phyloP scores from a whole-genome alignment of 805 yeast species.

The Barnettozyma californica region DNA sequence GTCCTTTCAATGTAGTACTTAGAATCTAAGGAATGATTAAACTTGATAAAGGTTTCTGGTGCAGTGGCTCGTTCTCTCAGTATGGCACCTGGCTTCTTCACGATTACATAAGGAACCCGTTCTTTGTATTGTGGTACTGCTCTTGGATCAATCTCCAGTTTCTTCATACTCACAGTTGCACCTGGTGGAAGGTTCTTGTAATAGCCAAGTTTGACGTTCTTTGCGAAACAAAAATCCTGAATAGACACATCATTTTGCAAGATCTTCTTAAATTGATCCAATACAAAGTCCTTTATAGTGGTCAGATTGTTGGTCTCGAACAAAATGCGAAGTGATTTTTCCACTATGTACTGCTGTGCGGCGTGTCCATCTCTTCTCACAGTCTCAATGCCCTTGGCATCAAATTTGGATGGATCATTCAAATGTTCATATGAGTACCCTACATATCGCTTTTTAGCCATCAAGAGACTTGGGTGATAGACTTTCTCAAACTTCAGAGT shows the following conservation, averaged over 20 bases:
- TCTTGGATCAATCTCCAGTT: conserved; percentile 58
- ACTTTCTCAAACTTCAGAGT: conserved; percentile 87
- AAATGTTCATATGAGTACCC: conserved; percentile 72
- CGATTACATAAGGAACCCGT: conserved; percentile 81
- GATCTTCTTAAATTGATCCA: conserved; percentile 62
- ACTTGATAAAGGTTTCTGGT: conserved; percentile 64
- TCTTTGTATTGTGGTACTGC: conserved; percentile 85
- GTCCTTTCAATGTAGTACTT: conserved; percentile 84
- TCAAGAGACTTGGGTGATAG: conserved; percentile 76
- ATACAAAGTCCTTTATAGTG: conserved; percentile 57
- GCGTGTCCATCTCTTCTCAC: conserved; percentile 93
- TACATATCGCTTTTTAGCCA: conserved; percentile 87
- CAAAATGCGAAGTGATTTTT: conserved; percentile 56
- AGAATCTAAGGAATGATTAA: conserved; percentile 53
- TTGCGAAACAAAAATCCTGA: conserved; percentile 87
- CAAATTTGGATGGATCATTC: conserved; percentile 55
- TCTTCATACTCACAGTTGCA: conserved; percentile 69
- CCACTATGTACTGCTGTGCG: conserved; percentile 81
- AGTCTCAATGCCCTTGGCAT: conserved; percentile 96
- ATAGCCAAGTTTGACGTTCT: conserved; percentile 79
- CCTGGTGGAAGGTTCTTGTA: conserved; percentile 91
- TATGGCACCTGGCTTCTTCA: conserved; percentile 51
- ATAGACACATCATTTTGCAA: conserved; percentile 56
- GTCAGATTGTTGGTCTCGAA: conserved; percentile 75
- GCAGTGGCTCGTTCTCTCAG: conserved; percentile 74